Evolutionary conservation across 306 rosid species (phyloP).

Genomic region (Prunus kanzakura): DNA sequence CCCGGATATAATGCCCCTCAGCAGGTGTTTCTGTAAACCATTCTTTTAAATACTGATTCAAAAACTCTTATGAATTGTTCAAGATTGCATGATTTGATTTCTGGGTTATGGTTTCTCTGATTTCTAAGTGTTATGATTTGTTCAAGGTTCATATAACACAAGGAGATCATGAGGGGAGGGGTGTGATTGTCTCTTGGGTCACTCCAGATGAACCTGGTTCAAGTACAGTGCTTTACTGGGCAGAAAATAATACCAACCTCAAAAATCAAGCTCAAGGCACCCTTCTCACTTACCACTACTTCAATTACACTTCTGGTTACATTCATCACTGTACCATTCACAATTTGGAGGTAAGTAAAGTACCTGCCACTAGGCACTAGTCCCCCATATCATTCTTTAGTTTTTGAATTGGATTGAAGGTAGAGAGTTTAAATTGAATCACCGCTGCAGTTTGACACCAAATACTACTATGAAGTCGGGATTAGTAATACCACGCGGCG

Average conservation of each 20-base stretch:
- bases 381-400: not conserved
- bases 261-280: constrained; percentile 40
- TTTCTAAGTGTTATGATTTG: constrained; percentile 6
- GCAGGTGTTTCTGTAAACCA: constrained; percentile 38
- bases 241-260: constrained; percentile 34
- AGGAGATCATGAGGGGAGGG: constrained; percentile 71
- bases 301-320: constrained; percentile 76
- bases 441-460: constrained; percentile 52
- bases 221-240: constrained; percentile 58
- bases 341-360: constrained; percentile 52
- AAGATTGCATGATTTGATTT: not conserved
- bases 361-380: not conserved
- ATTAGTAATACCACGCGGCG: constrained; percentile 39
- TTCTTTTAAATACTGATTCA: not conserved
- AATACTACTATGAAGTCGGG: constrained; percentile 68
- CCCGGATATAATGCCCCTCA: constrained; percentile 75
- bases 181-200: constrained; percentile 82
- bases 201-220: constrained; percentile 70
- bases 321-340: constrained; percentile 68
- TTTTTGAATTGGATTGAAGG: not conserved
- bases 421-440: not conserved
- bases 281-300: constrained; percentile 52
- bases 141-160: constrained; percentile 89
- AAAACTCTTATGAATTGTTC: not conserved
- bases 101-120: too few species aligned